Percentiles rank a stretch among this genome's conserved stretches.
Conservation (phyloP, 1,284 basidiomycete genomes). For the Agroathelia rolfsii region DNA sequence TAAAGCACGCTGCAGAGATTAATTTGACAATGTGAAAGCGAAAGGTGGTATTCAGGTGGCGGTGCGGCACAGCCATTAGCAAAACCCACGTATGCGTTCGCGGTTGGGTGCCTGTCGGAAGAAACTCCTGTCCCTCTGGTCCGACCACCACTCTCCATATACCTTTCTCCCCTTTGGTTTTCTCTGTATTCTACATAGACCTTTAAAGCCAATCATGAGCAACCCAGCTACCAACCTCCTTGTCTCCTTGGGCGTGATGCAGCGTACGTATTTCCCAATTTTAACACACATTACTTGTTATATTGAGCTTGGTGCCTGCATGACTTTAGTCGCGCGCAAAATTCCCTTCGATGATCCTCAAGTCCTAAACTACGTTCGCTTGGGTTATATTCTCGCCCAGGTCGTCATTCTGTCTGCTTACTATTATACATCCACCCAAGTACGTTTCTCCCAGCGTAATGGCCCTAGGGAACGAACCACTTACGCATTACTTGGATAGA, state of each 20-base stretch:
- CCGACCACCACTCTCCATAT: too few species aligned
- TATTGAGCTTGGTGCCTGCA: constrained; percentile 15
- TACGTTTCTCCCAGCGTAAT: constrained; percentile 21
- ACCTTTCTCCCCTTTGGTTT: too few species aligned
- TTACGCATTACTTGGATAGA: constrained; percentile 30
- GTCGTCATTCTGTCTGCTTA: constrained; percentile 60
- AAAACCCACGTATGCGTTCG: too few species aligned
- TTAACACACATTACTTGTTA: constrained; percentile 2
- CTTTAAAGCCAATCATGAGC: too few species aligned
- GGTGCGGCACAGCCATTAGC: too few species aligned
- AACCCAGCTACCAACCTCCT: constrained; percentile 56
- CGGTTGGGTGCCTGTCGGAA: too few species aligned
- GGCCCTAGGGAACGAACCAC: constrained; percentile 2
- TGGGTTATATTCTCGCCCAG: constrained; percentile 76
- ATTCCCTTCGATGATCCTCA: constrained; percentile 89
- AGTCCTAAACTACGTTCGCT: constrained; percentile 74
- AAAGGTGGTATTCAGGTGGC: too few species aligned
- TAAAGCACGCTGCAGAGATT: too few species aligned
- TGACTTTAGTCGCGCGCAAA: constrained; percentile 67
- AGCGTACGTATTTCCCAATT: constrained; percentile 36
- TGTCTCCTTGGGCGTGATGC: constrained; percentile 87
- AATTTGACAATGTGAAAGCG: too few species aligned
- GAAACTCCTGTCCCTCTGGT: too few species aligned
- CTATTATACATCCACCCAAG: constrained; percentile 66
- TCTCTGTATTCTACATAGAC: too few species aligned